Base-by-base conservation (phyloP, 2,329 filamentous ascomycete genomes). In the Immersiporthe knoxdaviesiana region DNA sequence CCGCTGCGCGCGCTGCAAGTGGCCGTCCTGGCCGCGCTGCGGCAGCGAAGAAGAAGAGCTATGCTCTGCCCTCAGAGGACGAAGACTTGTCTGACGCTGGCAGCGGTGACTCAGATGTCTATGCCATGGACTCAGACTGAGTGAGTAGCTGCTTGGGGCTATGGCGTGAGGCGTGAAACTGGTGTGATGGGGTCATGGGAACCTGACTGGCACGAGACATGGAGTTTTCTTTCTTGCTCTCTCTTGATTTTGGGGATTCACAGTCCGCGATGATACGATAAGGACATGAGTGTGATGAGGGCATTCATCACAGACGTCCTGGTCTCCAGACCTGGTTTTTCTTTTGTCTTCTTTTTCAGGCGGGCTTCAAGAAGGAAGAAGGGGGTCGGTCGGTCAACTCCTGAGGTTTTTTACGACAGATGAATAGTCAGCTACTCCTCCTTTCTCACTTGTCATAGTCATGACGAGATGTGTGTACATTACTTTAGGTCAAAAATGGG, bases 21-120 rank as follows among this genome's bases (percentile, higher is more conserved):
- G 72, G 73, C 30, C 76, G 81, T 59, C 79, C 81, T 1, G 80
- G 81, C 10, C 79, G 81, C 3, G 79, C 81, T 1, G 78, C 81
- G 3, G 78, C 79, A 8, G 74, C 78, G 10, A 83, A 80, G 74
- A 83, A 81, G 75, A 71, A 71, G 65, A 69, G 67, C 21, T 71
- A 69, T n/a, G 70, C 64, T 21, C 79, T 81, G 0, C 76, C 80
- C 62, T 80, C 82, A 41, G 71, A 81, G 62, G 78, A 81, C 6
- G 78, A 79, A 7, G 76, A 78, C 8, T 74, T 72, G 24, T 72
- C 66, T 8, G 74, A 72, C 65, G 78, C 79, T n/a, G 77, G 75
- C 16, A 74, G 76, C 37, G 78, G n/a, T 44, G 35, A n/a, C 6
- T 62, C 76, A 24, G 80, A 81, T 65, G 80, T 78, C 56, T 83